These are phyloP conservation scores for Flaveria bidentis DNA, from an alignment of 129 eudicot genomes.

Conservation along the genomic window DNA sequence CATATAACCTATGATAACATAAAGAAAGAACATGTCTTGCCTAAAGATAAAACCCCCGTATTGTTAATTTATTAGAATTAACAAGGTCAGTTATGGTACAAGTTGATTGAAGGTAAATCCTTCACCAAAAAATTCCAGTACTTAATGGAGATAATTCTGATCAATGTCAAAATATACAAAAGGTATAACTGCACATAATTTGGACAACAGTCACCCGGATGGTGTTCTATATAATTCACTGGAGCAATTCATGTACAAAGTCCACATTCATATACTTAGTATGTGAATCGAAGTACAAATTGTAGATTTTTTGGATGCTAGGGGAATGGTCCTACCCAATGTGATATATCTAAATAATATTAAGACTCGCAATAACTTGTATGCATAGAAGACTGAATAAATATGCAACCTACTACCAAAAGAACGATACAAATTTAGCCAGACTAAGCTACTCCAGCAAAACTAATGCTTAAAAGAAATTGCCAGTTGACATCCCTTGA, in stretches of 20 bases:
- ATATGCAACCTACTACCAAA: neutral
- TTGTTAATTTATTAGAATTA: neutral
- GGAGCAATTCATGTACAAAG: neutral
- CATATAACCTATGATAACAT: neutral
- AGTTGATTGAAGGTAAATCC: slow-evolving; percentile 6
- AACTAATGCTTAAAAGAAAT: slow-evolving; percentile 11
- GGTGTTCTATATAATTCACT: neutral
- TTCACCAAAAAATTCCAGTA: neutral
- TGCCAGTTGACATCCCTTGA: slow-evolving; percentile 19
- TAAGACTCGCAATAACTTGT: slow-evolving; percentile 7
- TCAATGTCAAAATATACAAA: neutral
- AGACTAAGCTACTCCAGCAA: slow-evolving; percentile 21
- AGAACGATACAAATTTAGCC: neutral
- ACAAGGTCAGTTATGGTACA: neutral
- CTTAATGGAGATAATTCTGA: neutral
- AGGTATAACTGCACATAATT: neutral
- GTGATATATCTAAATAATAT: neutral
- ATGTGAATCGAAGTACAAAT: neutral
- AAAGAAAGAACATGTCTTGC: neutral
- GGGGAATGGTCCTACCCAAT: neutral
- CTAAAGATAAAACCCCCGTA: neutral
- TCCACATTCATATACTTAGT: neutral
- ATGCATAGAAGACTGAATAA: neutral
- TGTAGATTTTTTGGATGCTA: neutral
- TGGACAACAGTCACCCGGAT: neutral